Base-by-base conservation (phyloP, 129 eudicot genomes). In the Flaveria bidentis region DNA sequence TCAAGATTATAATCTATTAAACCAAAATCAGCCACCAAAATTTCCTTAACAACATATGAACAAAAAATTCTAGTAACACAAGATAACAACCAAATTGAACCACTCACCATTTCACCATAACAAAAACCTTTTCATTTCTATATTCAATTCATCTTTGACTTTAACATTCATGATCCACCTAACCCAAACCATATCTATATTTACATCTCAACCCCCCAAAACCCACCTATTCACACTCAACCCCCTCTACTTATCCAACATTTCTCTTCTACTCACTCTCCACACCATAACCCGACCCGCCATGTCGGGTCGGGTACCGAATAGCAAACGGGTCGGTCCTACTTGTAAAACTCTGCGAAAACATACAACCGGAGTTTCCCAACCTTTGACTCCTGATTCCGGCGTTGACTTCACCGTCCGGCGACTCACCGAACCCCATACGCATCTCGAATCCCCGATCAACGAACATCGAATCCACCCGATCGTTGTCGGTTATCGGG, bases 291-390 rank as follows among this genome's bases (percentile, higher is more conserved):
- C 88, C 89, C 23, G 81, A 76, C 33, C 77, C 74, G 18, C 85
- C 61, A 13, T 67, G 26, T 23, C 83, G 83, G 52, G 77, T 80
- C 83, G 94, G 88, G 87, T 86, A 81, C 80, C 85, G 82, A 33
- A 86, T 73, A 14, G 86, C 94, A 76, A 90, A 90, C 63, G 89
- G 88, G 82, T 92, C 97, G 0, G 79, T 25, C 50, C 85, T 20
- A 45, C 66, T 80, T 11, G 78, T 9, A 17, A 71, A 75, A 55
- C 75, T 56, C 52, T 67, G 83, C 0, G 81, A 25, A 67, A 75
- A 80, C 15, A 80, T 42, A 74, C 66, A 87, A 2, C 84, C 83
- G 22, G 92, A 47, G 41, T 79, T 81, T 53, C 79, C 81, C 78
- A 81, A 45, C n/a, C 83, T 80, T 9, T 77, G 86, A 81, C 61